Conservation (phyloP, 805 yeast genomes). For the Candida argentea region DNA sequence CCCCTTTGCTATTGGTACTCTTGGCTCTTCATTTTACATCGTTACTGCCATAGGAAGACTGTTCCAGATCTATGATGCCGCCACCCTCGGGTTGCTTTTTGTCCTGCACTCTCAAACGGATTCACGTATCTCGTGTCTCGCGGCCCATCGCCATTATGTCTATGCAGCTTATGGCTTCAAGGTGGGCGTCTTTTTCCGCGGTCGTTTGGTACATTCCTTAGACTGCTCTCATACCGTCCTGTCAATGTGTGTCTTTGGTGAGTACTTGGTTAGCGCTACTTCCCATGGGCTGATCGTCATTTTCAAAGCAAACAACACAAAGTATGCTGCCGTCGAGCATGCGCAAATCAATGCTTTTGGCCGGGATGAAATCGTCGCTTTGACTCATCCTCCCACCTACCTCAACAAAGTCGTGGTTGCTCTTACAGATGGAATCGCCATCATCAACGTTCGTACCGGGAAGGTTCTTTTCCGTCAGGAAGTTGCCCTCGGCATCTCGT, state of each 20-base stretch:
- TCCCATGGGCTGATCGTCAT: conserved; percentile 36
- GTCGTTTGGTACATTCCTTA: conserved; percentile 44
- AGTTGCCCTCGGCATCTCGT: conserved; percentile 38
- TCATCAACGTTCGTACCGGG: conserved; percentile 72
- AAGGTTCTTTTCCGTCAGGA: conserved; percentile 51
- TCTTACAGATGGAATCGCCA: conserved; percentile 50
- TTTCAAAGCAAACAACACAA: conserved; percentile 39
- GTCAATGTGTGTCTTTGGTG: conserved; percentile 62
- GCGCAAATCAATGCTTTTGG: background rate
- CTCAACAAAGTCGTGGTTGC: conserved; percentile 80
- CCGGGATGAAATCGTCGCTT: conserved; percentile 53
- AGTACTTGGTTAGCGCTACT: conserved; percentile 51
- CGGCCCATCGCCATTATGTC: conserved; percentile 77
- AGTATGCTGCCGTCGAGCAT: conserved; percentile 41
- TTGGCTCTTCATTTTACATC: conserved; percentile 80
- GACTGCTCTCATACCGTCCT: conserved; percentile 30
- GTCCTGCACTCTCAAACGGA: conserved; percentile 76
- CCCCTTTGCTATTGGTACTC: conserved; percentile 82
- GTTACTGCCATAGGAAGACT: conserved; percentile 85
- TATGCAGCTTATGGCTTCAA: conserved; percentile 65
- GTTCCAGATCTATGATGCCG: conserved; percentile 89
- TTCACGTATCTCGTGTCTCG: conserved; percentile 54
- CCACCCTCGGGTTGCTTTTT: conserved; percentile 73
- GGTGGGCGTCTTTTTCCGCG: conserved; percentile 77
- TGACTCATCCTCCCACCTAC: conserved; percentile 84